These are phyloP conservation scores for Sphaerostilbella broomeana DNA, from an alignment of 2,329 filamentous ascomycete genomes.

Conservation along the genomic window DNA sequence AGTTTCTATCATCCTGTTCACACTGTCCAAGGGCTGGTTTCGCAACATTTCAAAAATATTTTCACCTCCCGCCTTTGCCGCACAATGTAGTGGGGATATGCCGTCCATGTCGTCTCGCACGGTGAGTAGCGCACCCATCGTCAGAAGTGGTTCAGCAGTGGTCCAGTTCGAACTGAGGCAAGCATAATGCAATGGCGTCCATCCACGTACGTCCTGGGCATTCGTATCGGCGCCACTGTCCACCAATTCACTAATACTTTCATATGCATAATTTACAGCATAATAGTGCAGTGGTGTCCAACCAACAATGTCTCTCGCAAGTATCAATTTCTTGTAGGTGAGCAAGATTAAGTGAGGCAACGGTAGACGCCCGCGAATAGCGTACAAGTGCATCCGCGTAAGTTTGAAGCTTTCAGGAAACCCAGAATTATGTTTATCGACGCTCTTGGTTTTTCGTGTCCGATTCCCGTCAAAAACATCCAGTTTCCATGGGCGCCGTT, in stretches of 20 bases:
- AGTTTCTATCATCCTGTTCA: neutral
- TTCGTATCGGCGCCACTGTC: neutral
- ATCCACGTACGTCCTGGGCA: neutral
- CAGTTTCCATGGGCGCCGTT: no score
- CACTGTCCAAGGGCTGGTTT: neutral
- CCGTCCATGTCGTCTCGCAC: slow-evolving; percentile 1
- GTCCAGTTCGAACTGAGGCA: neutral
- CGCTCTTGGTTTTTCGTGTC: neutral
- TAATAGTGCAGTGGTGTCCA: slow-evolving; percentile 10
- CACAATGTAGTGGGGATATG: slow-evolving; percentile 4
- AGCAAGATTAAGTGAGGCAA: neutral
- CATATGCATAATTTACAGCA: neutral
- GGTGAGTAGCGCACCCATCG: neutral
- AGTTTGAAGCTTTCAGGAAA: slow-evolving; percentile 1
- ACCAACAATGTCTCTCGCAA: neutral
- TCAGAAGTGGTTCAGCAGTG: neutral
- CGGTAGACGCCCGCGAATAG: neutral
- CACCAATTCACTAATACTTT: neutral
- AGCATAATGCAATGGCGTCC: slow-evolving; percentile 8
- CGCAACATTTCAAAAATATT: neutral
- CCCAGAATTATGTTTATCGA: neutral
- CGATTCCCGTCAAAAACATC: no score
- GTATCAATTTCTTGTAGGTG: neutral
- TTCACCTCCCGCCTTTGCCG: neutral
- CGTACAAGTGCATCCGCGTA: neutral